Conservation (phyloP, 352 stramenopile genomes). For the Pythium chondricola region DNA sequence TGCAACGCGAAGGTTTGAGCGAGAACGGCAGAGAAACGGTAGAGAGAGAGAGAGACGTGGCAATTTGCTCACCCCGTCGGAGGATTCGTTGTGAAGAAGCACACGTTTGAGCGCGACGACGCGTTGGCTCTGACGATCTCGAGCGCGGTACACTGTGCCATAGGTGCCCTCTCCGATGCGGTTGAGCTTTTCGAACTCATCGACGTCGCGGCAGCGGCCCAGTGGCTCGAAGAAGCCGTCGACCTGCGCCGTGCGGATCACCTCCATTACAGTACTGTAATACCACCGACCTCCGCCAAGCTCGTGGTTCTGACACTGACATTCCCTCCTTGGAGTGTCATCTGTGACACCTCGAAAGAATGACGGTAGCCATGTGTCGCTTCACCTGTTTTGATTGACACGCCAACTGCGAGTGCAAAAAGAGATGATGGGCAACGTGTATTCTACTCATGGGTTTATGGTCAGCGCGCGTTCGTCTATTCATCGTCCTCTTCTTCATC, state of each 20-base stretch:
- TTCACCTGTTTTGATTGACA: neutral
- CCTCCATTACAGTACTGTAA: too few species aligned
- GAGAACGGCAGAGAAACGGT: neutral
- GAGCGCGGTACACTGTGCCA: conserved; percentile 87
- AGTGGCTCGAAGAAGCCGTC: conserved; percentile 38
- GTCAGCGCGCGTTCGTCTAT: conserved; percentile 11
- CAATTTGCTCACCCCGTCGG: conserved; percentile 86
- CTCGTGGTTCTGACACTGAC: too few species aligned
- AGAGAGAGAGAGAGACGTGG: neutral
- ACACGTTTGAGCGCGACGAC: conserved; percentile 90
- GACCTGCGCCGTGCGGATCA: conserved; percentile 6
- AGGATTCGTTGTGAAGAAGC: conserved; percentile 87
- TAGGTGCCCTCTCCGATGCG: conserved; percentile 82
- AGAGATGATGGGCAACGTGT: too few species aligned
- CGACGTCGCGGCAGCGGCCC: conserved; percentile 45
- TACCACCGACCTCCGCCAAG: too few species aligned
- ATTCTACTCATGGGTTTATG: conserved; percentile 14
- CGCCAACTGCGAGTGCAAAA: too few species aligned
- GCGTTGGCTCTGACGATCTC: conserved; percentile 49
- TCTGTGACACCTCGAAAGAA: neutral
- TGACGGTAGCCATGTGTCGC: neutral
- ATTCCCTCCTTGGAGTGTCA: too few species aligned
- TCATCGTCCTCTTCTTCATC: conserved; percentile 32
- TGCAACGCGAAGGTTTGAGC: neutral
- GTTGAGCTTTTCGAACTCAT: conserved; percentile 72